These are phyloP conservation scores for Zea mays DNA, from an alignment of 176 grass and related monocot species.

Conservation along the genomic window Zm-B73-REFERENCE-NAM-5.0 NC_050099.1:27644501-27645000, in stretches of 20 bases:
- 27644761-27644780: slow-evolving; percentile 82
- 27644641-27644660: neutral
- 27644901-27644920: neutral
- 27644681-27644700: slow-evolving; percentile 80
- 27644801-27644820: slow-evolving; percentile 75
- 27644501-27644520: neutral
- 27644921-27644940: neutral
- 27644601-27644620: neutral
- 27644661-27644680: slow-evolving; percentile 5
- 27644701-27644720: slow-evolving; percentile 67
- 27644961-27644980: neutral
- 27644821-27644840: slow-evolving; percentile 78
- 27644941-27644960: neutral
- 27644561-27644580: slow-evolving; percentile 2
- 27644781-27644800: slow-evolving; percentile 73
- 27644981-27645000: neutral
- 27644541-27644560: neutral
- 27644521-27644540: slow-evolving; percentile 13
- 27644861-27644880: slow-evolving; percentile 30
- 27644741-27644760: slow-evolving; percentile 79
- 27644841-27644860: slow-evolving; percentile 19
- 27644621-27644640: neutral
- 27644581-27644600: slow-evolving; percentile 9
- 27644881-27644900: slow-evolving; percentile 5
- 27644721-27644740: slow-evolving; percentile 87